Evolutionary conservation across 1,139 yeast species (phyloP).

Genomic region (Candida tropicalis): DNA sequence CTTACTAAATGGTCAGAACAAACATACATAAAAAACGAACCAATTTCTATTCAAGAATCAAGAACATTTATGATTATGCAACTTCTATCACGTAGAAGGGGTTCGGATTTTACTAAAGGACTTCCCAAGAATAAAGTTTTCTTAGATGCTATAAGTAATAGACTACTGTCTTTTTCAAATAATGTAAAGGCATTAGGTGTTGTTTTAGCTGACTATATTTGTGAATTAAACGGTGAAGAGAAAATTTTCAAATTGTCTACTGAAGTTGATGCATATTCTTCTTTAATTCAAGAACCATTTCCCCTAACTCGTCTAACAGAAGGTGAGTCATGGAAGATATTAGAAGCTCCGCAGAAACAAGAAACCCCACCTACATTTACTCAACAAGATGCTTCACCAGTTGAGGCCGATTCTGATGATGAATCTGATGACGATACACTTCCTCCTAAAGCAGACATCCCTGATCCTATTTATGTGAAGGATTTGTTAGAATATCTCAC

Average conservation of each 20-base stretch:
- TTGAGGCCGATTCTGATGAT: slow-evolving; percentile 31
- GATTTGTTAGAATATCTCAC: slow-evolving; percentile 59
- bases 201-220: slow-evolving; percentile 47
- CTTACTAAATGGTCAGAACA: slow-evolving; percentile 36
- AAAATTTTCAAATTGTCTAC: slow-evolving; percentile 40
- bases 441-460: slow-evolving; percentile 34
- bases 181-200: slow-evolving; percentile 47
- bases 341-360: slow-evolving; percentile 14
- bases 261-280: slow-evolving; percentile 11
- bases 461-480: slow-evolving; percentile 61
- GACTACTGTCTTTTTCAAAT: slow-evolving; percentile 47
- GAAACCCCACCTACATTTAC: too few relatives aligned
- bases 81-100: slow-evolving; percentile 25
- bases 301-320: not conserved
- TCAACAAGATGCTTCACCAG: not conserved
- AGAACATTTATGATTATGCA: slow-evolving; percentile 38
- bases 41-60: slow-evolving; percentile 35
- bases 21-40: slow-evolving; percentile 30
- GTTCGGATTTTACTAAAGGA: slow-evolving; percentile 17
- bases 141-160: slow-evolving; percentile 44
- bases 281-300: slow-evolving; percentile 8
- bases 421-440: slow-evolving; percentile 57
- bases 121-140: slow-evolving; percentile 33
- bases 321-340: slow-evolving; percentile 20
- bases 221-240: slow-evolving; percentile 33